Conservation (phyloP, 805 yeast genomes). For the Cyberlindnera euphorbiae region DNA sequence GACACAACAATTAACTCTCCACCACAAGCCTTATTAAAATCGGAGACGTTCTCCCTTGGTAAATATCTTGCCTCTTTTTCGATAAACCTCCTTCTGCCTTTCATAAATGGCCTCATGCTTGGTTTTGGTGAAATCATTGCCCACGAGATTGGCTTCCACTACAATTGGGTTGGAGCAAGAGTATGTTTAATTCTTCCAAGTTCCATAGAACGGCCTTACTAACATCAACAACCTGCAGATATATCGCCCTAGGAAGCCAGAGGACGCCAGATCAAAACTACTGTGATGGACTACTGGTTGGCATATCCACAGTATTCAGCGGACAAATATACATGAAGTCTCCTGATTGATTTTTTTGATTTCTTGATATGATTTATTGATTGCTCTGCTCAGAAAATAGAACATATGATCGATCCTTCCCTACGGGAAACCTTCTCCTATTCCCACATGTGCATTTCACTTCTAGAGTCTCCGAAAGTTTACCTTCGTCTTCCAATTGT, state of each 20-base stretch:
- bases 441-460: constrained; percentile 50
- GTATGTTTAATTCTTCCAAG: constrained; percentile 31
- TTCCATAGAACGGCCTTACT: neutral
- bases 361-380: neutral
- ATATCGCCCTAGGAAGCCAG: constrained; percentile 32
- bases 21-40: too few relatives aligned
- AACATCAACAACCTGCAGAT: constrained; percentile 14
- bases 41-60: constrained; percentile 1
- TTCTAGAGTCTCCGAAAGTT: constrained; percentile 43
- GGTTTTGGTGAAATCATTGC: constrained; percentile 96
- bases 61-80: constrained; percentile 35
- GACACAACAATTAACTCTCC: too few relatives aligned
- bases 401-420: constrained; percentile 44
- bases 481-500: constrained; percentile 40
- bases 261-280: constrained; percentile 18
- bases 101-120: constrained; percentile 89
- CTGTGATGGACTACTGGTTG: too few relatives aligned
- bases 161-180: constrained; percentile 70
- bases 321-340: too few relatives aligned
- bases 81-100: constrained; percentile 78
- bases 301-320: too few relatives aligned
- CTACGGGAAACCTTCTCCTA: constrained; percentile 57
- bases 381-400: constrained; percentile 37
- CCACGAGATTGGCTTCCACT: constrained; percentile 81
- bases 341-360: too few relatives aligned